Evolutionary conservation across 176 grass and related monocot species (phyloP).

Genomic region (Bonia amplexicaulis): DNA sequence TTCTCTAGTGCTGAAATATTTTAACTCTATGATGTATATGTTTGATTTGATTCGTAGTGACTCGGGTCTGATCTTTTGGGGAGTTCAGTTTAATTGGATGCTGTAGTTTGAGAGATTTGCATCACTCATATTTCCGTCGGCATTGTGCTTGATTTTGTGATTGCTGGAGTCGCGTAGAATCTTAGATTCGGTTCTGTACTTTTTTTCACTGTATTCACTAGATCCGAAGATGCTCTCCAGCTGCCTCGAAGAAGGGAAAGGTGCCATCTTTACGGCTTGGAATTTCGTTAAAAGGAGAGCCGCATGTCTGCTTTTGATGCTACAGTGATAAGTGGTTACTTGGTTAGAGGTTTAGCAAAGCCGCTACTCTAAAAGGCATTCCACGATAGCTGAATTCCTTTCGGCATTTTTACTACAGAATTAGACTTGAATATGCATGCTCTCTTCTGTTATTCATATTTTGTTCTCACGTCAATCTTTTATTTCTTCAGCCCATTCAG

Average conservation of each 20-base stretch:
- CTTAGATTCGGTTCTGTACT: slow-evolving; percentile 20
- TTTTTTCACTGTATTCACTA: slow-evolving; percentile 20
- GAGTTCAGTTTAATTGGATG: background rate
- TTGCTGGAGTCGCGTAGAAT: background rate
- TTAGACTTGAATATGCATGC: slow-evolving; percentile 3
- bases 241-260: slow-evolving; percentile 21
- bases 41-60: background rate
- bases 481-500: background rate
- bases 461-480: background rate
- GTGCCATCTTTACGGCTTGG: slow-evolving; percentile 11
- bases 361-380: background rate
- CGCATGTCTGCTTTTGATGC: slow-evolving; percentile 26
- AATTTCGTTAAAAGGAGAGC: slow-evolving; percentile 30
- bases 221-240: slow-evolving; percentile 40
- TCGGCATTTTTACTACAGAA: background rate
- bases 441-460: background rate
- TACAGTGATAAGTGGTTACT: background rate
- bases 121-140: background rate
- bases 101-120: background rate
- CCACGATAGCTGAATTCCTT: slow-evolving; percentile 15
- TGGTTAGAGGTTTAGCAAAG: background rate
- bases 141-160: background rate
- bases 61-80: background rate
- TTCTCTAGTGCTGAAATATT: background rate
- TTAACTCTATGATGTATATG: slow-evolving; percentile 12